Evolutionary conservation across 176 grass and related monocot species (phyloP).

Genomic region (Ensete glaucum): DNA sequence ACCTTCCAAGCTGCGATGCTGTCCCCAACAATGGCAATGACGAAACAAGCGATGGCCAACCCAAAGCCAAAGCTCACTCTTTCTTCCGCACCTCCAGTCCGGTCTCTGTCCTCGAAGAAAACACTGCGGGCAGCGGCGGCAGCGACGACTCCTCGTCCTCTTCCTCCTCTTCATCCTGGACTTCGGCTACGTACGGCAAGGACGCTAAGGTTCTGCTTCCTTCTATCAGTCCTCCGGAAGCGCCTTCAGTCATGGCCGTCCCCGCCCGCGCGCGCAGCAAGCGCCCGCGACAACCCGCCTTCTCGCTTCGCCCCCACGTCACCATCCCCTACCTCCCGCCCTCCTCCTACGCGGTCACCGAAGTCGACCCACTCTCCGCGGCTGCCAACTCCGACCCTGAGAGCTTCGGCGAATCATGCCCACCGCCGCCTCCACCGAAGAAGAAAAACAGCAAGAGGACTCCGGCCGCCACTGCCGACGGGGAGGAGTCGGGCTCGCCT

Average conservation of each 20-base stretch:
- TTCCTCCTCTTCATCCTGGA: slow-evolving; percentile 49
- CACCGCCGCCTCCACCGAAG: slow-evolving; percentile 37
- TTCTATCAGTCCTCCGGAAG: slow-evolving; percentile 32
- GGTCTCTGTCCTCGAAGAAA: slow-evolving; percentile 60
- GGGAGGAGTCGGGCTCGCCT: slow-evolving; percentile 26
- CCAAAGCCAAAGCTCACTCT: not conserved
- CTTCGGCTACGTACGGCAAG: slow-evolving; percentile 48
- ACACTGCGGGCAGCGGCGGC: slow-evolving; percentile 23
- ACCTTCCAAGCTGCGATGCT: slow-evolving; percentile 13
- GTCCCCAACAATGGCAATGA: not conserved
- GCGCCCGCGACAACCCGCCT: slow-evolving; percentile 55
- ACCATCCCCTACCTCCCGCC: slow-evolving; percentile 21
- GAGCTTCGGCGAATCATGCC: slow-evolving; percentile 28
- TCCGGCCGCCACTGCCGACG: slow-evolving; percentile 24
- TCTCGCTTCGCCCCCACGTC: slow-evolving; percentile 30
- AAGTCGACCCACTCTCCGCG: slow-evolving; percentile 25
- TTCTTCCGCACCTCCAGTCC: slow-evolving; percentile 76
- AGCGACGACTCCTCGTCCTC: not conserved
- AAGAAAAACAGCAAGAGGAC: slow-evolving; percentile 59
- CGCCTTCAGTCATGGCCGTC: slow-evolving; percentile 27
- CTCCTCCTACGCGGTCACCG: slow-evolving; percentile 18
- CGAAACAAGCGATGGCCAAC: not conserved
- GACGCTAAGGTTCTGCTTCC: slow-evolving; percentile 27
- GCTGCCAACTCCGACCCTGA: slow-evolving; percentile 19
- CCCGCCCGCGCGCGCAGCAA: slow-evolving; percentile 75